Evolutionary conservation across 176 grass and related monocot genomes (phyloP).

Genomic region (Zoysia pacifica): DNA sequence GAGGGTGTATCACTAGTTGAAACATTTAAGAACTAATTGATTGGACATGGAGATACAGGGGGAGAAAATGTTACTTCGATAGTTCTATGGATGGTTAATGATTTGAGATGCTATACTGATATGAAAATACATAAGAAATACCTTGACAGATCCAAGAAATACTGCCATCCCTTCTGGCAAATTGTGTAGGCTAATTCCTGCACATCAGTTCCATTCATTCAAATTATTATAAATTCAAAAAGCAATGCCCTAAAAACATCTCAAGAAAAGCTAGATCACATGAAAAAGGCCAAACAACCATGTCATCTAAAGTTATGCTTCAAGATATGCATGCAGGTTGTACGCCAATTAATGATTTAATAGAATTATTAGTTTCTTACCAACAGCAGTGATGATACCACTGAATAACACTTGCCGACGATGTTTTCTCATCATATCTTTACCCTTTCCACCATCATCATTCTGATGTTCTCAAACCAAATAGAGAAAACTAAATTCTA

Average conservation of each 20-base stretch:
- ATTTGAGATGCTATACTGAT: slow-evolving; percentile 2
- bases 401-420: slow-evolving; percentile 84
- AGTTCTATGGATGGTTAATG: not conserved
- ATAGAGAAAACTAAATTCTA: slow-evolving; percentile 43
- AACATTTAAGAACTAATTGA: slow-evolving; percentile 11
- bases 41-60: not conserved
- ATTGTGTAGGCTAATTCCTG: slow-evolving; percentile 93
- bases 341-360: slow-evolving; percentile 10
- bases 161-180: slow-evolving; percentile 94
- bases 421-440: slow-evolving; percentile 92
- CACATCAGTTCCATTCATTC: slow-evolving; percentile 39
- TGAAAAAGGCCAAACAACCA: slow-evolving; percentile 30
- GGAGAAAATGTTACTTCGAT: not conserved
- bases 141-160: slow-evolving; percentile 97
- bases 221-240: slow-evolving; percentile 16
- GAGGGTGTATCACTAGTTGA: not conserved
- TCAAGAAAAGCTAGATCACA: not conserved
- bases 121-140: slow-evolving; percentile 43
- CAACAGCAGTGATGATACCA: slow-evolving; percentile 94
- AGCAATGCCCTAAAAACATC: not conserved
- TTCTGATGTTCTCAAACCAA: slow-evolving; percentile 58
- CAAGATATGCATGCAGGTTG: not conserved
- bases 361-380: slow-evolving; percentile 53
- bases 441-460: slow-evolving; percentile 72
- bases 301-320: not conserved